These are phyloP conservation scores for Chamaecyparis obtusa DNA, from an alignment of 75 land plant species.

Conservation along the genomic window DNA sequence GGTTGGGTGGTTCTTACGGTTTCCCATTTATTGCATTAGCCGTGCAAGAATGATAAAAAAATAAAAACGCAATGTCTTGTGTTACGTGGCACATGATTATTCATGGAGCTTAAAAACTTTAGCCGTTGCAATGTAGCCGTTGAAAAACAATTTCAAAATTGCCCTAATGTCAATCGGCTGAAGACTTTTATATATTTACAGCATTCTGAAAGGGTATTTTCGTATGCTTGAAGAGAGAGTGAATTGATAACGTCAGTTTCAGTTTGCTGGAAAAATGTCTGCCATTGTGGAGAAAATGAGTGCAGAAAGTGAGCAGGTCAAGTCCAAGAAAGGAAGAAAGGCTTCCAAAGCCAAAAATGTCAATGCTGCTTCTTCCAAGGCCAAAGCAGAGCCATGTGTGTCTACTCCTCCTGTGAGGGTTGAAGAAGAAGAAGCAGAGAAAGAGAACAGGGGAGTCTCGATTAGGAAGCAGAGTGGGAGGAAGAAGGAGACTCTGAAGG, in stretches of 20 bases:
- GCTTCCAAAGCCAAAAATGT: neutral
- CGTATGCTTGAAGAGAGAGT: neutral
- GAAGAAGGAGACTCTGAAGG: conserved; percentile 14
- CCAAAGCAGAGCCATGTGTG: neutral
- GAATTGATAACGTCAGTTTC: neutral
- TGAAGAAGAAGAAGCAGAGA: neutral
- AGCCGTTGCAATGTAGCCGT: neutral
- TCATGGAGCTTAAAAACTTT: neutral
- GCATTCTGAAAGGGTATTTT: neutral
- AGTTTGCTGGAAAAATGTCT: neutral
- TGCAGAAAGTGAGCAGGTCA: conserved; percentile 10
- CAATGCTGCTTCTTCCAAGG: neutral
- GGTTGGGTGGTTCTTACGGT: too few species aligned
- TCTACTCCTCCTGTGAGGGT: neutral
- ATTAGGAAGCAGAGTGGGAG: conserved; percentile 7
- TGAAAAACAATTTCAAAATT: neutral
- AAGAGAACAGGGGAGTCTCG: neutral
- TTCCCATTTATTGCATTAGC: too few species aligned
- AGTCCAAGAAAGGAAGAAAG: conserved; percentile 19
- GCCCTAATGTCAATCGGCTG: neutral
- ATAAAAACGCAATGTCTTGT: neutral
- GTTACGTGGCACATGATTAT: neutral
- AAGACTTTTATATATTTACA: neutral
- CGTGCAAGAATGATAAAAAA: too few species aligned
- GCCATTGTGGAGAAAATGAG: conserved; percentile 11